These are phyloP conservation scores for Trichoderma sp. DNA, from an alignment of 2,329 filamentous ascomycete species.

Conservation along the genomic window DNA sequence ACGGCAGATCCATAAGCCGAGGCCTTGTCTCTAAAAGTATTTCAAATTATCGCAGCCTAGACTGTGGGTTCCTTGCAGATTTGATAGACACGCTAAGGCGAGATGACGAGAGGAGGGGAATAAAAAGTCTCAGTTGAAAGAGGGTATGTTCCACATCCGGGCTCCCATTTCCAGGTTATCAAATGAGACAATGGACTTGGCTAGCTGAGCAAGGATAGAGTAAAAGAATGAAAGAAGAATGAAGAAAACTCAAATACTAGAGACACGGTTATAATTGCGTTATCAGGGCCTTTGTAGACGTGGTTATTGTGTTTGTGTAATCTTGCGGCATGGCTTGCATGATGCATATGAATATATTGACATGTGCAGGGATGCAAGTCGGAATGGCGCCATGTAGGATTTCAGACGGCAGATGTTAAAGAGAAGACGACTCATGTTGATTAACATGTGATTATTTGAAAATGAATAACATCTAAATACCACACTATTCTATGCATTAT, in stretches of 20 bases:
- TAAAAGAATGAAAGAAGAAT: background rate
- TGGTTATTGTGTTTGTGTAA: background rate
- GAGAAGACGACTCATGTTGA: background rate
- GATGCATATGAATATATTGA: background rate
- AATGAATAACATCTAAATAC: background rate
- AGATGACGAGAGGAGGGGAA: background rate
- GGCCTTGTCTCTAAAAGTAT: background rate
- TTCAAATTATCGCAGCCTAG: background rate
- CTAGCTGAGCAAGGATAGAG: background rate
- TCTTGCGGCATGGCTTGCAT: background rate
- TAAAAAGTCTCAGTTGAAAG: conserved; percentile 1
- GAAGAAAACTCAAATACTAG: background rate
- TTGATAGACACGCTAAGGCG: background rate
- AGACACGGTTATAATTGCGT: background rate
- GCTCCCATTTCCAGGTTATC: background rate
- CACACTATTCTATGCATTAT: background rate
- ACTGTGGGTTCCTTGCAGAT: background rate
- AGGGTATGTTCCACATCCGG: background rate
- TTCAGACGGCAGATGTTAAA: background rate
- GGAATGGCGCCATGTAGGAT: background rate
- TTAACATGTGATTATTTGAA: background rate
- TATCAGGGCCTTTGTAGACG: background rate
- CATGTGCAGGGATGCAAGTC: background rate
- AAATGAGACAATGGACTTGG: background rate
- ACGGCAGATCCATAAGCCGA: background rate